These are phyloP conservation scores for Caryopteris hybrid DNA, from an alignment of 305 asterid genomes.

Conservation along the genomic window DNA sequence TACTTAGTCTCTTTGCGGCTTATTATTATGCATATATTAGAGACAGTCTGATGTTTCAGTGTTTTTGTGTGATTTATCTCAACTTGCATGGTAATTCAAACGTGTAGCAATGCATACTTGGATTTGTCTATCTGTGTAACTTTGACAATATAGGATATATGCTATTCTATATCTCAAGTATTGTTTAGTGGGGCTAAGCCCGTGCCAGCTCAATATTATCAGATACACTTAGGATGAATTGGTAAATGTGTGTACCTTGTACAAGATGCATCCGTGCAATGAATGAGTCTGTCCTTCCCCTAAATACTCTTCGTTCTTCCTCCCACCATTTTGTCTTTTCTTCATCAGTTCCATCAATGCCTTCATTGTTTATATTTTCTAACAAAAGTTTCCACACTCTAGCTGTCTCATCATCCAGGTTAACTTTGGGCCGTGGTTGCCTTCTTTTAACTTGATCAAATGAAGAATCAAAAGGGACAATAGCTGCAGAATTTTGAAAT, in stretches of 20 bases:
- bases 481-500: slow-evolving; percentile 55
- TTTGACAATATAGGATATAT: neutral
- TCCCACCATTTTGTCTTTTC: slow-evolving; percentile 95
- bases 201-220: neutral
- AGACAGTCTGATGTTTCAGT: neutral
- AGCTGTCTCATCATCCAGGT: slow-evolving; percentile 90
- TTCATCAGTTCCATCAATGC: slow-evolving; percentile 87
- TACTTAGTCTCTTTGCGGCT: neutral
- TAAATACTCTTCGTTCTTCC: slow-evolving; percentile 84
- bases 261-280: slow-evolving; percentile 98
- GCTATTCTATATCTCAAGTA: no score
- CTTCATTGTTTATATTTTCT: slow-evolving; percentile 89
- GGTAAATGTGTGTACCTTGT: slow-evolving; percentile 58
- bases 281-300: slow-evolving; percentile 88
- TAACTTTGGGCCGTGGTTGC: slow-evolving; percentile 75
- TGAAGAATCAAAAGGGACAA: slow-evolving; percentile 57
- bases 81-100: neutral
- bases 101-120: neutral
- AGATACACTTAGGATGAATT: slow-evolving; percentile 1
- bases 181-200: neutral
- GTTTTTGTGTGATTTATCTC: neutral
- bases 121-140: neutral
- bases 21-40: neutral
- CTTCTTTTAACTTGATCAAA: slow-evolving; percentile 43
- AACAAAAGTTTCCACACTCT: slow-evolving; percentile 94